Percentiles rank a stretch among this genome's conserved stretches.
Conservation (phyloP, 177 flowering plant species). For the Vitis hybrid region DNA sequence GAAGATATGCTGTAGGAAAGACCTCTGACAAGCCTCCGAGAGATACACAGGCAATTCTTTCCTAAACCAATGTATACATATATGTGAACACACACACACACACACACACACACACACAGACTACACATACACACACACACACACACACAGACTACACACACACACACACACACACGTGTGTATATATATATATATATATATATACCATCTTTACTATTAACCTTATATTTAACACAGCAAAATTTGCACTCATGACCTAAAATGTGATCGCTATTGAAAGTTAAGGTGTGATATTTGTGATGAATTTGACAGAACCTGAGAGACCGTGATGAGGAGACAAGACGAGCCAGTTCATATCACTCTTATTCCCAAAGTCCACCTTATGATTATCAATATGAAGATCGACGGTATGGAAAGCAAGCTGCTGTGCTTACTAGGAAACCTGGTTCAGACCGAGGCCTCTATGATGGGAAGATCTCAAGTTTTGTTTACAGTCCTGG, state of each 20-base stretch:
- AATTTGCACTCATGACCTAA: no score
- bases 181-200: no score
- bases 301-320: constrained; percentile 40
- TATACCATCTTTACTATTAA: no score
- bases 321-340: constrained; percentile 59
- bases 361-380: constrained; percentile 99
- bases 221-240: no score
- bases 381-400: constrained; percentile 96
- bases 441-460: constrained; percentile 87
- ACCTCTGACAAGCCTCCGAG: constrained; percentile 72
- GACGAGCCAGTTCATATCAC: constrained; percentile 98
- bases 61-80: no score
- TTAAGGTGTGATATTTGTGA: constrained; percentile 5
- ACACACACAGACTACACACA: no score
- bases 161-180: no score
- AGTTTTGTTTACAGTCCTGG: constrained; percentile 77
- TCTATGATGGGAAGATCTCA: constrained; percentile 63
- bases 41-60: constrained; percentile 54
- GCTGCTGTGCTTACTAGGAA: constrained; percentile 61
- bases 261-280: background rate
- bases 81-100: no score
- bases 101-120: no score
- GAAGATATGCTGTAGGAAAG: constrained; percentile 60
- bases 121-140: no score
- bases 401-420: constrained; percentile 77